These are phyloP conservation scores for Metarhizium sp. DNA, from an alignment of 2,329 filamentous ascomycete species.

Conservation along the genomic window DNA sequence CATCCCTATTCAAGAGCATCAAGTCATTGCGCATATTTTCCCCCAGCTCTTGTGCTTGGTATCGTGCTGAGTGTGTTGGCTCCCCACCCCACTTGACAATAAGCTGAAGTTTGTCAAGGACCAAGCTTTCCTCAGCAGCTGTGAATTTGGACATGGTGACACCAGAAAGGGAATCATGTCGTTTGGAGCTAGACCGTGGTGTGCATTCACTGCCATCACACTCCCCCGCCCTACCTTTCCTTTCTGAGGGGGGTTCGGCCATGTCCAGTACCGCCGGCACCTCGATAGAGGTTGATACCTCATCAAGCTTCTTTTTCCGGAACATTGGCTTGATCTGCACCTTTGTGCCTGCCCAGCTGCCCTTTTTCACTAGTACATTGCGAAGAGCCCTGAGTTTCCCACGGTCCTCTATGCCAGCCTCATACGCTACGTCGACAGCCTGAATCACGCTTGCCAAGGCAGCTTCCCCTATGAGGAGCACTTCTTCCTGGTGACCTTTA, in stretches of 20 bases:
- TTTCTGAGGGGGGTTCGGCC: conserved; percentile 11
- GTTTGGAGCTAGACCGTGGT: conserved; percentile 34
- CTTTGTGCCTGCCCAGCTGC: conserved; percentile 89
- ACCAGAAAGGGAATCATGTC: conserved; percentile 79
- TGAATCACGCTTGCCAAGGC: conserved; percentile 82
- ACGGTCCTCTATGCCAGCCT: conserved; percentile 71
- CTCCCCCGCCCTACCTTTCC: conserved; percentile 14
- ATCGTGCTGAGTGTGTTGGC: conserved; percentile 91
- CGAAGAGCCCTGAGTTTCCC: conserved; percentile 78
- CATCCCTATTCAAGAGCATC: conserved; percentile 82
- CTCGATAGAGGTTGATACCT: conserved; percentile 31
- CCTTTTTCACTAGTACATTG: conserved; percentile 86
- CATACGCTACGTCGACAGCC: conserved; percentile 73
- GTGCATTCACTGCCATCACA: conserved; percentile 6
- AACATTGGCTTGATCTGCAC: conserved; percentile 99
- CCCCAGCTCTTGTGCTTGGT: conserved; percentile 90
- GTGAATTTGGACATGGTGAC: conserved; percentile 91
- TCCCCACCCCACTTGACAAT: conserved; percentile 99
- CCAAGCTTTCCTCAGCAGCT: conserved; percentile 83
- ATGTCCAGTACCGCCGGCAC: conserved; percentile 20
- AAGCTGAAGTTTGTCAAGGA: conserved; percentile 90
- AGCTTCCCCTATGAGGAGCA: conserved; percentile 83
- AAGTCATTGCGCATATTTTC: conserved; percentile 95
- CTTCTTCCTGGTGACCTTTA: conserved; percentile 93
- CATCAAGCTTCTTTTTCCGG: conserved; percentile 69